Evolutionary conservation across 176 grass and related monocot genomes (phyloP).

Genomic region (Phoenix dactylifera): DNA sequence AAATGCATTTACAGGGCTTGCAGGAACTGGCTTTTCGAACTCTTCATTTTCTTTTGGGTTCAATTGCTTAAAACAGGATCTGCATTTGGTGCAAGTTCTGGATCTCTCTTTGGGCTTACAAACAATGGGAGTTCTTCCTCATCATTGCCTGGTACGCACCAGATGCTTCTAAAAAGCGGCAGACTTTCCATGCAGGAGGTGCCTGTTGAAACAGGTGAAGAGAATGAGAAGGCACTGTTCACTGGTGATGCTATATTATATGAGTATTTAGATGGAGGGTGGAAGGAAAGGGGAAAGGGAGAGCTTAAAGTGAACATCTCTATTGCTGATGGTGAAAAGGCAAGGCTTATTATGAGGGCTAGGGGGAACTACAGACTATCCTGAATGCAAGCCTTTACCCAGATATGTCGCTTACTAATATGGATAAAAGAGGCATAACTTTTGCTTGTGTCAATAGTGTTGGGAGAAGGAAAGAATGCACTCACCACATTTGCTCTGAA

Average conservation of each 20-base stretch:
- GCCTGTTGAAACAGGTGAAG: conserved; percentile 93
- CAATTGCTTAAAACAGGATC: conserved; percentile 37
- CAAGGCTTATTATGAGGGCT: conserved; percentile 78
- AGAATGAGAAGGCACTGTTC: conserved; percentile 69
- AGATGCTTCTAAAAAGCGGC: conserved; percentile 26
- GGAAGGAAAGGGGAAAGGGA: conserved; percentile 98
- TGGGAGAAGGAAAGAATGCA: conserved; percentile 33
- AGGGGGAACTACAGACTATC: conserved; percentile 77
- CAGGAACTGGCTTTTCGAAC: conserved; percentile 79
- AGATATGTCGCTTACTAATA: conserved; percentile 84
- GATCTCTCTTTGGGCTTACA: conserved; percentile 28
- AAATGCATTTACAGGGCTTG: conserved; percentile 88
- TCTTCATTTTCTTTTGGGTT: conserved; percentile 75
- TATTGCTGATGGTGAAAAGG: conserved; percentile 42
- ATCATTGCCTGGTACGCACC: conserved; percentile 15
- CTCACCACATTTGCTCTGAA: conserved; percentile 74
- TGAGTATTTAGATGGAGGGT: conserved; percentile 76
- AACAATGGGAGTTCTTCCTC: conserved; percentile 39
- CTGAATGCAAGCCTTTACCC: conserved; percentile 77
- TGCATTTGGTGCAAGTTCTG: conserved; percentile 20
- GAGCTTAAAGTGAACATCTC: conserved; percentile 81
- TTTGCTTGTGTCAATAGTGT: conserved; percentile 90
- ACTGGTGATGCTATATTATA: conserved; percentile 71
- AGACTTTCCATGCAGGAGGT: conserved; percentile 70
- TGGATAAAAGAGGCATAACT: conserved; percentile 90